These are phyloP conservation scores for Biscogniauxia marginata DNA, from an alignment of 2,329 filamentous ascomycete species.

Conservation along the genomic window DNA sequence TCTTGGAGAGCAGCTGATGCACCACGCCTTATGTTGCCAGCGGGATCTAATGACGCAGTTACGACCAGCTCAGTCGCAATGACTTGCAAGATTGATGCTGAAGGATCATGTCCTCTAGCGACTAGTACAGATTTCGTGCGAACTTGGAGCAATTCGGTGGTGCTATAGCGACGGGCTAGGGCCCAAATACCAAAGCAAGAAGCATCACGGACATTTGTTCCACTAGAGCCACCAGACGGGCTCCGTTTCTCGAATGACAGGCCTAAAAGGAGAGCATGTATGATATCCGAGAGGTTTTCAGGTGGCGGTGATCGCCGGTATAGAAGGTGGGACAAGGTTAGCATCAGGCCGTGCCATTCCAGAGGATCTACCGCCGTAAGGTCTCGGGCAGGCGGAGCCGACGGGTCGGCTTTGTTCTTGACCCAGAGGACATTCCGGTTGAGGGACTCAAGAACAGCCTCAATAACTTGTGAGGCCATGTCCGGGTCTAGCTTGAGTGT, in stretches of 20 bases:
- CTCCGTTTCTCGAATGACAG: conserved; percentile 87
- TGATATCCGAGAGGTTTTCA: conserved; percentile 66
- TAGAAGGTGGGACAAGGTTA: conserved; percentile 82
- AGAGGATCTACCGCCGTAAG: conserved; percentile 75
- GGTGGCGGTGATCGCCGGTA: conserved; percentile 80
- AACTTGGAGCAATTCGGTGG: conserved; percentile 69
- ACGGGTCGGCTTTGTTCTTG: conserved; percentile 36
- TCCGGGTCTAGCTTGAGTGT: conserved; percentile 74
- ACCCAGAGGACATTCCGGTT: conserved; percentile 57
- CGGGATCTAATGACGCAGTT: conserved; percentile 80
- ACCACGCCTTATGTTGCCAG: conserved; percentile 89
- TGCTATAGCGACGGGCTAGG: conserved; percentile 81
- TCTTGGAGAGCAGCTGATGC: conserved; percentile 94
- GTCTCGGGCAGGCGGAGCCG: conserved; percentile 48
- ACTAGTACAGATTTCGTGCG: conserved; percentile 45
- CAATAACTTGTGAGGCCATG: conserved; percentile 84
- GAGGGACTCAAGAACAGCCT: conserved; percentile 75
- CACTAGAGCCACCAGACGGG: conserved; percentile 78
- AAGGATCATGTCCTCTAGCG: conserved; percentile 36
- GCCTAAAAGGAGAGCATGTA: conserved; percentile 75
- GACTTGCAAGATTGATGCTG: conserved; percentile 64
- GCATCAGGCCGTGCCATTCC: conserved; percentile 88
- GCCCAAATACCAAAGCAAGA: conserved; percentile 97
- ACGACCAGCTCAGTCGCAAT: conserved; percentile 80
- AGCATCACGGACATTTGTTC: conserved; percentile 89